phyloP scores from a whole-genome alignment of 2,329 filamentous ascomycete species.

The Colletotrichum chrysophilum region DNA sequence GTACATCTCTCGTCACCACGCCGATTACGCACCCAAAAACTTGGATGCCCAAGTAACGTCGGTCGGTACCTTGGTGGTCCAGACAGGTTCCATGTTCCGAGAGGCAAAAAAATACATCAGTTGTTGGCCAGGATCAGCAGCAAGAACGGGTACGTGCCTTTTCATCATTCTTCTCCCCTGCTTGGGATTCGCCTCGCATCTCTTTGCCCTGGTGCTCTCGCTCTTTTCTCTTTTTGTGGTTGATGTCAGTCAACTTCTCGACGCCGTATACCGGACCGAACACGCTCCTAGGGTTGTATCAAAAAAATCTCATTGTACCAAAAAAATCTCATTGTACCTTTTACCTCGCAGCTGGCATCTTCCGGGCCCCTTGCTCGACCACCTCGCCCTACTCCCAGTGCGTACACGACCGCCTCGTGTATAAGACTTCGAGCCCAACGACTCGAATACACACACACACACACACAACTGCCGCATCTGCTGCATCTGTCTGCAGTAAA shows the following conservation, averaged over 20 bases:
- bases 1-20: constrained; percentile 1
- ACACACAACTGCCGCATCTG: background rate
- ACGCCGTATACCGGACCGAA: background rate
- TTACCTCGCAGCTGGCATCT: background rate
- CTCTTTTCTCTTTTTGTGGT: background rate
- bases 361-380: background rate
- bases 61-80: background rate
- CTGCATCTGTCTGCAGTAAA: background rate
- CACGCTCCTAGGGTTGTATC: background rate
- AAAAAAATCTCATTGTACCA: background rate
- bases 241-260: background rate
- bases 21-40: background rate
- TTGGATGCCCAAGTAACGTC: background rate
- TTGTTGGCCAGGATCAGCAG: background rate
- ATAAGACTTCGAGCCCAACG: background rate
- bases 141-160: constrained; percentile 6
- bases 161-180: constrained; percentile 7
- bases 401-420: background rate
- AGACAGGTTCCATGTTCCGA: background rate
- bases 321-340: background rate
- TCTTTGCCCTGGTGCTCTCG: background rate
- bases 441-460: background rate
- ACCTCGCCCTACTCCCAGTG: background rate
- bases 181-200: background rate
- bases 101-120: background rate